Evolutionary conservation across 2,329 filamentous ascomycete genomes (phyloP), one percentile per base, ranked within the genome.

Genomic region (Epichloe amarillans): DNA sequence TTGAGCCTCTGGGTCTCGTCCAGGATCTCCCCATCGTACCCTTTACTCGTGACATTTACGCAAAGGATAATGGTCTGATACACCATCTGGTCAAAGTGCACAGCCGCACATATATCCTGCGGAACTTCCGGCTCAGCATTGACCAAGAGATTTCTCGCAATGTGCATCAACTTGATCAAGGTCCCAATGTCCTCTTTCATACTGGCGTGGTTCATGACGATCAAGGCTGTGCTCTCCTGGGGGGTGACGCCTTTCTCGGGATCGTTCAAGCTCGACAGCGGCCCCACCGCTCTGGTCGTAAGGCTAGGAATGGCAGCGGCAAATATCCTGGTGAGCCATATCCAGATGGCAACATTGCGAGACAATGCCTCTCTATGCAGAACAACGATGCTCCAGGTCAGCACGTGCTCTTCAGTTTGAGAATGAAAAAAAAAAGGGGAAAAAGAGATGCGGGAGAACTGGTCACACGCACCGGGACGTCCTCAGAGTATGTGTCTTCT

Each of bases 81-180:
- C 2, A 83, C 77, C 67, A 81, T 80, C 58, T 82, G 77, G 57
- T 84, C 79, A 55, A 83, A 82, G 49, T 77, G 73, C 15, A 82
- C 77, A 7, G 79, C 77, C 10, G 79, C 77, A 52, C 80, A 83
- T 7, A 84, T 72, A 56, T 84, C 80, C 61, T 84, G 80, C 2
- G 80, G 79, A 3, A 83, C 76, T 59, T 82, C 77, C 12, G 80
- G 79, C 58, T 83, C 77, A 7, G 76, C 75, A 10, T 80, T 82
- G 33, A 83, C 80, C 23, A 84, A 70, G 53, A 84, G 68, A 55
- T 84, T 84, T 47, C 80, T 69, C 1, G 79, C 78, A 59, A 84
- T 81, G 54, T 83, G 78, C 76, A 84, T 79, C 52, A 84, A 68
- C 66, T 82, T 83, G 68, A 82, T 83, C 49, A 84, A 69, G 52